Base-by-base conservation (phyloP, 2,329 filamentous ascomycete genomes). In the Acephala macrosclerotiorum region DNA sequence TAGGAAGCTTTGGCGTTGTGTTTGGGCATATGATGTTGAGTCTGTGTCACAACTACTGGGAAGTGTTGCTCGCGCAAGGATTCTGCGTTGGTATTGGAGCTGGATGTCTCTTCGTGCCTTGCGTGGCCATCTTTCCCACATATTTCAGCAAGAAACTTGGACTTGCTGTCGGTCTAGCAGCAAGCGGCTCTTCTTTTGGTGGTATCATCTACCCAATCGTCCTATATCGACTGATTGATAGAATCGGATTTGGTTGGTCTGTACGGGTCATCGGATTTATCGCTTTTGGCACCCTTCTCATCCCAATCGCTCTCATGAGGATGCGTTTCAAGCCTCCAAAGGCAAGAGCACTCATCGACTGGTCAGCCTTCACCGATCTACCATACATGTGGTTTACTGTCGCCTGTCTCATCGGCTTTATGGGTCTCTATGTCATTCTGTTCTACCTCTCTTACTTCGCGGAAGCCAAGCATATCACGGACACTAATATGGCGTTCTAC, bases 21-120 rank as follows among this genome's bases (percentile, higher is more conserved):
- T 84, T 89, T 63, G 84, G 85, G 1, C 72, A 89, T 6, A 89
- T 90, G 85, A 88, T 89, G 86, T 80, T 84, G 0, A 84, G 80
- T 9, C 75, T 90, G 66, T 87, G 79, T 61, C 83, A 77, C 0
- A 71, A 83, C 58, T 86, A 85, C 73, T 86, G 81, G 68, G 83
- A 86, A 45, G 82, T 85, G 69, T 74, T 86, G 47, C 76, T 83
- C 2, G 76, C 80, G 0, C 82, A 85, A 68, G 81, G 81, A 0
- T 65, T 84, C 0, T 80, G 78, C 67, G 80, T 81, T 56, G 77
- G 79, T 45, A 77, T 80, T 57, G 80, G 82, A 11, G 76, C 81
- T 18, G 78, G 79, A 47, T 75, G 81, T 45, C 77, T 84, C 63
- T 82, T 82, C 72, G 80, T 81, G 53, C 78, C 77, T 14, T 73